Conservation (phyloP, 352 stramenopile species). For the Phytophthora agathidicida region DNA sequence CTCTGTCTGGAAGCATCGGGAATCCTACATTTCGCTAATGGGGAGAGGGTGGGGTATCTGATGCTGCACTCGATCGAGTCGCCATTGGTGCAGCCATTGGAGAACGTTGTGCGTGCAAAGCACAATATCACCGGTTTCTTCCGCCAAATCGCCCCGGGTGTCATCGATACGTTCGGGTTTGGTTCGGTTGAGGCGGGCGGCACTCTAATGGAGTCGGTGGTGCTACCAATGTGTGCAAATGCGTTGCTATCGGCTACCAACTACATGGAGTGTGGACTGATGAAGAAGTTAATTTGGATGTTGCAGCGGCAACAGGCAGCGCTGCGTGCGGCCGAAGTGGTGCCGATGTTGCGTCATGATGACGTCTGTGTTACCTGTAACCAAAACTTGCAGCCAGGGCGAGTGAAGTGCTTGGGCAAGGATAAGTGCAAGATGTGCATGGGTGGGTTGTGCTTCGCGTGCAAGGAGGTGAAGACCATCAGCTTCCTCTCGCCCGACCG, state of each 20-base stretch:
- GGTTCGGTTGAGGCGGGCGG: conserved; percentile 34
- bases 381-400: conserved; percentile 12
- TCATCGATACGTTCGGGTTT: conserved; percentile 47
- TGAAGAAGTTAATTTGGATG: conserved; percentile 65
- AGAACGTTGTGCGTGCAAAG: conserved; percentile 39
- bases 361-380: no score
- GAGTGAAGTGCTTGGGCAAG: conserved; percentile 12
- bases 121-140: conserved; percentile 48
- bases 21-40: no score
- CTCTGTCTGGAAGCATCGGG: conserved; percentile 25
- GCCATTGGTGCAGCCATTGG: conserved; percentile 35
- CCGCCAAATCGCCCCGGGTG: conserved; percentile 41
- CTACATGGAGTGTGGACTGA: conserved; percentile 51
- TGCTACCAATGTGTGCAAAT: conserved; percentile 35
- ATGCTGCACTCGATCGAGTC: conserved; percentile 66
- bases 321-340: no score
- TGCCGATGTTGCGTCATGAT: no score
- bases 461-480: conserved; percentile 40
- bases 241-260: no score
- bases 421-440: conserved; percentile 36
- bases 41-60: conserved; percentile 51
- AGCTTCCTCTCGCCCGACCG: conserved; percentile 36
- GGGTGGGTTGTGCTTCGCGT: conserved; percentile 33
- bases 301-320: conserved; percentile 16
- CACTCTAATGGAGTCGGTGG: conserved; percentile 33